Evolutionary conservation across 192 early-diverging fungal species (phyloP), one percentile per base, ranked within the genome.

Genomic region (Pilaira anomala): DNA sequence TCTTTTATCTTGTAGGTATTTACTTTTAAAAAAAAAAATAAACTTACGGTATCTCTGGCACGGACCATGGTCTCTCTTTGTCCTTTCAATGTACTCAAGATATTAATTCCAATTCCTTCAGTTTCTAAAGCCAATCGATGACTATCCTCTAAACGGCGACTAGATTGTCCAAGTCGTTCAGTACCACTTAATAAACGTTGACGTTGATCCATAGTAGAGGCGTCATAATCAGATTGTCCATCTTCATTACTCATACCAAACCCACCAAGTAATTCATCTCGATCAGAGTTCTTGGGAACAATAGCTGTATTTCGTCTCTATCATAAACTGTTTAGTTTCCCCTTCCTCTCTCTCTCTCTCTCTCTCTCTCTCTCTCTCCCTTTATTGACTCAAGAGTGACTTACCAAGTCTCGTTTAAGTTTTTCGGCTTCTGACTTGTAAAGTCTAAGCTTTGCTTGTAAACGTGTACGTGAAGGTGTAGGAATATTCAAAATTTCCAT

Each of bases 101-200:
- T 95, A 30, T 80, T 83, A 29, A 91, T 90, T 3, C 94, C 96
- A 26, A 94, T 78, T 8, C 79, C 66, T 77, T 98, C 96, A 1
- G 95, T 95, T 62, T 98, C 95, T 30, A 98, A 77, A 13, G 95
- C 96, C 57, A 97, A 71, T 41, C 91, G 75, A 62, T 92, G 92
- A 33, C 92, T 92, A 22, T 93, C 88, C 68, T 97, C 89, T 71
- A 98, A 69, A 51, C 92, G 79, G 65, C 84, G 72, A 62, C 85
- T 89, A 16, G 87, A 88, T 24, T 92, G 80, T 58, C 87, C 82
- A 48, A 98, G 72, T 49, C 92, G 76, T 64, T 97, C 95, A 5
- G 93, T 98, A 8, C 93, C 94, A 40, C 81, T 82, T 59, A 96
- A 65, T 62, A 98, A 78, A 2, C 90, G 78, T 7, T 85, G 77